Conservation (phyloP, 371 early-diverging fungal species). For the Apophysomyces variabilis region DNA sequence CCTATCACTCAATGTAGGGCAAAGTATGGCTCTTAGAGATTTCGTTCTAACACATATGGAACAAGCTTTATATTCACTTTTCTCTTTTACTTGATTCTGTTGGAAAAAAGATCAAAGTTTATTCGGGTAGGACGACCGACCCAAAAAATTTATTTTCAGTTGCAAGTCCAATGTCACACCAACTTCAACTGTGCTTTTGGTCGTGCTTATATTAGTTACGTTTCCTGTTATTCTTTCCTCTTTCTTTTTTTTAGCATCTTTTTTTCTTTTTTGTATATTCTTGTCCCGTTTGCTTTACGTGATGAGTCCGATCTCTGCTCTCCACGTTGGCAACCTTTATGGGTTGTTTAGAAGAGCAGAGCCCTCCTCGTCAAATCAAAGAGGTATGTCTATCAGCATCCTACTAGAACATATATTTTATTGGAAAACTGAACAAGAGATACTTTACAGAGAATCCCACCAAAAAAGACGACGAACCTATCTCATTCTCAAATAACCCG, state of each 20-base stretch:
- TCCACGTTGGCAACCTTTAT: not conserved
- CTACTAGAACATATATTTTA: too few species aligned
- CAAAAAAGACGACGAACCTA: too few species aligned
- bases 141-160: not conserved
- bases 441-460: too few species aligned
- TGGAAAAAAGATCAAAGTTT: too few species aligned
- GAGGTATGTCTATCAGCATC: not conserved
- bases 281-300: not conserved
- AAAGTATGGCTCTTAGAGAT: too few species aligned
- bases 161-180: constrained; percentile 12
- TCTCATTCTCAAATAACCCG: too few species aligned
- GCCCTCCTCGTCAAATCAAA: not conserved
- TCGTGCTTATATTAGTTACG: not conserved
- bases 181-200: constrained; percentile 4
- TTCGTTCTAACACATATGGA: too few species aligned
- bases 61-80: too few species aligned
- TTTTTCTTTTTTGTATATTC: not conserved
- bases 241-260: not conserved
- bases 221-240: not conserved
- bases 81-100: too few species aligned
- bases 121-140: not conserved
- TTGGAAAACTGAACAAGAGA: too few species aligned
- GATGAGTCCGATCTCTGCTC: constrained; percentile 8
- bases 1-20: too few species aligned
- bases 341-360: not conserved